Evolutionary conservation across 2,329 filamentous ascomycete species (phyloP).

Genomic region (Zalaria sp.): DNA sequence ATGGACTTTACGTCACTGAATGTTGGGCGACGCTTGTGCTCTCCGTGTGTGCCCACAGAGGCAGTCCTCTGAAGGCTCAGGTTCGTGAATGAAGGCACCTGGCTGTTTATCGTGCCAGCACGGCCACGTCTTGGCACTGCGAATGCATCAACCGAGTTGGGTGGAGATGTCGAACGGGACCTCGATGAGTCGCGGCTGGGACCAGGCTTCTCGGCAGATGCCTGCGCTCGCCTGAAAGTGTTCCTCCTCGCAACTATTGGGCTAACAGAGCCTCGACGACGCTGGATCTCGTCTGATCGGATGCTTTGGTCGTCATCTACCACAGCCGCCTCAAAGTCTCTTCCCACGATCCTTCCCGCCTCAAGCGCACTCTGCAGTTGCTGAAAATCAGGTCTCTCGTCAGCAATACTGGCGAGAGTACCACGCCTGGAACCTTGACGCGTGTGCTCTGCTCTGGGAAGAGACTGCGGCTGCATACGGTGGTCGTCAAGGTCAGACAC

Average conservation of each 20-base stretch:
- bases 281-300: slow-evolving; percentile 28
- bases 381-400: slow-evolving; percentile 29
- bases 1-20: slow-evolving; percentile 45
- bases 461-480: slow-evolving; percentile 49
- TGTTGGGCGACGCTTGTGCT: slow-evolving; percentile 46
- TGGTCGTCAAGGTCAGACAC: slow-evolving; percentile 81
- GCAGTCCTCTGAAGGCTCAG: slow-evolving; percentile 53
- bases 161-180: slow-evolving; percentile 65
- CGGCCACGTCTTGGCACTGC: slow-evolving; percentile 79
- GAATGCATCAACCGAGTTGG: slow-evolving; percentile 96
- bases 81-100: slow-evolving; percentile 38
- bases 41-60: slow-evolving; percentile 55
- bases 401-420: slow-evolving; percentile 55
- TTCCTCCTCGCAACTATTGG: slow-evolving; percentile 25
- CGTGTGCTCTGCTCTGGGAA: slow-evolving; percentile 35
- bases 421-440: slow-evolving; percentile 43
- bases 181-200: slow-evolving; percentile 22
- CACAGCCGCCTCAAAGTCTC: slow-evolving; percentile 80
- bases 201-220: not conserved
- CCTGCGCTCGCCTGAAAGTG: slow-evolving; percentile 21
- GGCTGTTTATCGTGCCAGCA: slow-evolving; percentile 50
- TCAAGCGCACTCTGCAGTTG: slow-evolving; percentile 27
- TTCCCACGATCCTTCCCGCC: slow-evolving; percentile 32
- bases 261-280: slow-evolving; percentile 16
- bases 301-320: slow-evolving; percentile 44